phyloP scores from a whole-genome alignment of 768 basidiomycete species.

The Termitomyces sp. region DNA sequence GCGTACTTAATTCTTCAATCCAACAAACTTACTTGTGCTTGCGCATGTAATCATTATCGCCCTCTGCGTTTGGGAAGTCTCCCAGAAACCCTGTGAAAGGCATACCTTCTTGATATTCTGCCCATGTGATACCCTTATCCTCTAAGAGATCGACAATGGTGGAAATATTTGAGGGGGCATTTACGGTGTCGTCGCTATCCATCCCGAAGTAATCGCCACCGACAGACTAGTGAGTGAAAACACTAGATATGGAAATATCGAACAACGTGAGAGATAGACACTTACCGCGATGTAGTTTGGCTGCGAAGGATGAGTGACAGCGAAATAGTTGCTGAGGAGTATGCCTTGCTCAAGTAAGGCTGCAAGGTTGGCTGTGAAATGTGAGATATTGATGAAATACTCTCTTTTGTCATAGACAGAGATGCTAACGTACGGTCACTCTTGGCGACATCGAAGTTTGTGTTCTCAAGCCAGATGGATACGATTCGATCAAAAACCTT shows the following conservation, averaged over 20 bases:
- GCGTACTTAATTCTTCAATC: background rate
- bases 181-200: conserved; percentile 31
- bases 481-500: background rate
- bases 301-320: conserved; percentile 52
- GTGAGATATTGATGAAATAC: background rate
- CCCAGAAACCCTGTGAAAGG: conserved; percentile 41
- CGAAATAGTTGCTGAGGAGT: conserved; percentile 32
- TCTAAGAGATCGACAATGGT: conserved; percentile 59
- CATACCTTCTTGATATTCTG: conserved; percentile 55
- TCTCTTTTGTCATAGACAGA: background rate
- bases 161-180: conserved; percentile 42
- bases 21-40: conserved; percentile 23
- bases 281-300: conserved; percentile 49
- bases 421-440: background rate
- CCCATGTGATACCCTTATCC: conserved; percentile 51
- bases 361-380: background rate
- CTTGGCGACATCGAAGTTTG: background rate
- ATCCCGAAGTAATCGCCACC: conserved; percentile 28
- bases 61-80: conserved; percentile 12
- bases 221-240: background rate
- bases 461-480: conserved; percentile 4
- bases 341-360: background rate
- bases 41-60: conserved; percentile 21
- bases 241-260: background rate
- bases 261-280: conserved; percentile 1